Evolutionary conservation across 768 basidiomycete genomes (phyloP).

Genomic region (Leccinum longicurvipes): DNA sequence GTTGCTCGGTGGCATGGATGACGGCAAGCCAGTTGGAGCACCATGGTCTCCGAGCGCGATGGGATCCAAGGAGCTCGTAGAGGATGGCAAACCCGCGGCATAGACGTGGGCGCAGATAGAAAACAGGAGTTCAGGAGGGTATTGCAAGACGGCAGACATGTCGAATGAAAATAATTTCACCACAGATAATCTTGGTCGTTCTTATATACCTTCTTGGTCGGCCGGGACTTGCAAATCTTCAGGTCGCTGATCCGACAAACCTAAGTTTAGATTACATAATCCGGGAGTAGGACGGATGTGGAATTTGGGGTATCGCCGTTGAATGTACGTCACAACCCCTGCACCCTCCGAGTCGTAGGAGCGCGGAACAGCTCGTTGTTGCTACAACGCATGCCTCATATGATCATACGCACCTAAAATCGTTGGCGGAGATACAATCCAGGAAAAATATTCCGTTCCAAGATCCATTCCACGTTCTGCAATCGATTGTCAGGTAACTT

Average conservation of each 20-base stretch:
- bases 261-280: conserved; percentile 16
- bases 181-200: neutral
- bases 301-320: conserved; percentile 6
- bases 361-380: neutral
- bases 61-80: conserved; percentile 65
- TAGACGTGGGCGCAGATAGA: conserved; percentile 73
- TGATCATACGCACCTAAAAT: neutral
- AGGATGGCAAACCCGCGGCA: conserved; percentile 55
- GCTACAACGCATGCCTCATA: too few relatives aligned
- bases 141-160: conserved; percentile 39
- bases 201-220: conserved; percentile 8
- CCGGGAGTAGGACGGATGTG: conserved; percentile 14
- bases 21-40: conserved; percentile 61
- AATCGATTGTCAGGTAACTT: neutral
- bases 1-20: conserved; percentile 66
- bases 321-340: conserved; percentile 3
- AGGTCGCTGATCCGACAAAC: neutral
- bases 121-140: conserved; percentile 70
- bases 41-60: conserved; percentile 43
- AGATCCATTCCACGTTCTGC: neutral
- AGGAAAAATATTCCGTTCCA: neutral
- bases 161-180: neutral
- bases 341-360: neutral
- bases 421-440: neutral
- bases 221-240: conserved; percentile 2